These are phyloP conservation scores for Apiotrichum mycotoxinovorans DNA, from an alignment of 1,284 basidiomycete genomes.

Conservation along the genomic window DNA sequence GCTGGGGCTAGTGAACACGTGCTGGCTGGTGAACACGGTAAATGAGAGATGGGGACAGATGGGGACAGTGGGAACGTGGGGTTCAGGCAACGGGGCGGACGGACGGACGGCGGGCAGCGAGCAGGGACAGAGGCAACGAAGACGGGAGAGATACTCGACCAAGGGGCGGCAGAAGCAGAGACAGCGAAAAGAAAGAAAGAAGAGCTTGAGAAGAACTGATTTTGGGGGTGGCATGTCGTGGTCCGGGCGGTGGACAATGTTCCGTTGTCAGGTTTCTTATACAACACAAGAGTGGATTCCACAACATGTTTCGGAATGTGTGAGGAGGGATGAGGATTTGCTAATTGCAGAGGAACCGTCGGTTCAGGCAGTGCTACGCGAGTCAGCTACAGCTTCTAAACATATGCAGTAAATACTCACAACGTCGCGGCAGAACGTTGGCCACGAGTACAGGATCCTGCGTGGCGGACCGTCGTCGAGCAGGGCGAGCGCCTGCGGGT, in stretches of 20 bases:
- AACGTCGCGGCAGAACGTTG: constrained; percentile 48
- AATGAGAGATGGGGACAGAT: background rate
- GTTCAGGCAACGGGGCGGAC: no score
- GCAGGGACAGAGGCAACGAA: no score
- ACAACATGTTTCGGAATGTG: background rate
- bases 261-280: background rate
- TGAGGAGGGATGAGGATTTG: background rate
- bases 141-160: background rate
- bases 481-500: constrained; percentile 21
- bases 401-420: constrained; percentile 29
- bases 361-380: constrained; percentile 37
- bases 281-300: background rate
- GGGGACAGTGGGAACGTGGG: background rate
- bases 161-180: background rate
- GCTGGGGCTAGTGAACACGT: no score
- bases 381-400: constrained; percentile 17
- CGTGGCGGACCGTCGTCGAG: constrained; percentile 21
- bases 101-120: no score
- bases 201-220: no score
- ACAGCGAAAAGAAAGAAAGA: background rate
- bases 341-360: constrained; percentile 36
- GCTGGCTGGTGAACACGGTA: background rate
- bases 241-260: background rate
- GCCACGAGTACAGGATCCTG: constrained; percentile 45
- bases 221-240: no score